Evolutionary conservation across 352 stramenopile genomes (phyloP), one percentile per base, ranked within the genome.

Genomic region (Globisporangium middletonii): DNA sequence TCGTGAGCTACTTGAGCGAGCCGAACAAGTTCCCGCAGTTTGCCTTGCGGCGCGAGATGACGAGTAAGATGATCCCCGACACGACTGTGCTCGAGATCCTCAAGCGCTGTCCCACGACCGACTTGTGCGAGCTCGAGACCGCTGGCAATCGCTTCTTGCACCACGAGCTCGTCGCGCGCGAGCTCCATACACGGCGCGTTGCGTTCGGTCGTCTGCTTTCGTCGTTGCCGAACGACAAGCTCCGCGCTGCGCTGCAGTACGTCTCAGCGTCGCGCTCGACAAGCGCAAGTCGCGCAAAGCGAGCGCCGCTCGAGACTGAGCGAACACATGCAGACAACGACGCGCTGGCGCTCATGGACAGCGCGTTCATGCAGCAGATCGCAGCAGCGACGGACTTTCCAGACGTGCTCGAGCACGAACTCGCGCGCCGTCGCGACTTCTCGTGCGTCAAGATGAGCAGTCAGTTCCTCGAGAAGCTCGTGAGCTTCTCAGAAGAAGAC

Each of bases 401-500:
- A 2, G 71, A 80, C 0, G 67, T 88, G 42, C 55, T 92, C 5
- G 72, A 79, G 0, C 73, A 79, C 30, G 82, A 92, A 41, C 76
- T 92, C 12, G 59, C 62, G 9, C 76, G 78, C 0, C 71, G 82
- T 35, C 74, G 80, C 2, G 79, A 88, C 18, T 92, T 90, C 44
- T 83, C 78, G 23, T 60, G 68, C 33, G 82, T 92, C 30, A 88
- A 88, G 50, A 84, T 90, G 75, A 81, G 87, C 57, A 87, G 67
- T 45, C 57, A 61, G 0, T 63, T 68, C 23, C 55, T 92, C 28
- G 79, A 84, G 49, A 63, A 67, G 8, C 71, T 77, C 2, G 67
- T 90, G n/a, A 90, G 69, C 49, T 85, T 92, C 46, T 86, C 79
- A 0, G 77, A 86, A 16, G 77, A 90, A 65, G 80, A 92, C 59